phyloP scores from a whole-genome alignment of 2,329 filamentous ascomycete species.

The Macrophomina pseudophaseolina region DNA sequence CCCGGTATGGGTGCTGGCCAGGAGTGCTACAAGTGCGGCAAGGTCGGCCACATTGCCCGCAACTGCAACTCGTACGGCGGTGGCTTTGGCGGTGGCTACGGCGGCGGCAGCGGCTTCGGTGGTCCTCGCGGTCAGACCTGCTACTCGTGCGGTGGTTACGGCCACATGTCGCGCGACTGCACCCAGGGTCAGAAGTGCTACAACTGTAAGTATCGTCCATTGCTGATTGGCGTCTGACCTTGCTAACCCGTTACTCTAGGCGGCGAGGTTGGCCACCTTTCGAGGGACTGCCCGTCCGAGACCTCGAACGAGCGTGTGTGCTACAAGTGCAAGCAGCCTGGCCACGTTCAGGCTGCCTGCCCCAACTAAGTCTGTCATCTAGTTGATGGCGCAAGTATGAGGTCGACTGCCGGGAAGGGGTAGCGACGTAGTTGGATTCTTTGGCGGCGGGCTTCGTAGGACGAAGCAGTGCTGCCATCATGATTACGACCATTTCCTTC shows the following conservation, averaged over 20 bases:
- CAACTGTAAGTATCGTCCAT: constrained; percentile 72
- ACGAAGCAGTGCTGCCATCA: constrained; percentile 6
- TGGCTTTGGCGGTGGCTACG: constrained; percentile 54
- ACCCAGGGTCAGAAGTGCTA: constrained; percentile 99
- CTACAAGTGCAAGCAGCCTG: constrained; percentile 91
- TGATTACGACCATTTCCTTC: constrained; percentile 28
- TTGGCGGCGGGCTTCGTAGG: constrained; percentile 7
- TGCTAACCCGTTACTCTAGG: constrained; percentile 50
- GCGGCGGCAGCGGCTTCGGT: constrained; percentile 51
- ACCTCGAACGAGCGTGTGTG: constrained; percentile 91
- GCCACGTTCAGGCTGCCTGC: constrained; percentile 94
- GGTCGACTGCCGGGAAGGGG: constrained; percentile 16
- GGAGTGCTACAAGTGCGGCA: constrained; percentile 98
- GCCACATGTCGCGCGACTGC: constrained; percentile 98
- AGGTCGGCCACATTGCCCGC: constrained; percentile 94
- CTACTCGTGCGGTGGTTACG: constrained; percentile 97
- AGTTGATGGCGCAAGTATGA: constrained; percentile 21
- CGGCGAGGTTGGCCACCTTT: constrained; percentile 90
- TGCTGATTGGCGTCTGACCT: neutral
- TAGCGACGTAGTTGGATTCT: constrained; percentile 19
- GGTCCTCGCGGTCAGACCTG: constrained; percentile 70
- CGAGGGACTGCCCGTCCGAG: constrained; percentile 94
- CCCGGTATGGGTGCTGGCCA: constrained; percentile 56
- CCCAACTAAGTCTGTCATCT: constrained; percentile 67
- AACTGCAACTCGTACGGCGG: constrained; percentile 74